Evolutionary conservation across 345 rosid species (phyloP).

Genomic region (Camelina laxa): DNA sequence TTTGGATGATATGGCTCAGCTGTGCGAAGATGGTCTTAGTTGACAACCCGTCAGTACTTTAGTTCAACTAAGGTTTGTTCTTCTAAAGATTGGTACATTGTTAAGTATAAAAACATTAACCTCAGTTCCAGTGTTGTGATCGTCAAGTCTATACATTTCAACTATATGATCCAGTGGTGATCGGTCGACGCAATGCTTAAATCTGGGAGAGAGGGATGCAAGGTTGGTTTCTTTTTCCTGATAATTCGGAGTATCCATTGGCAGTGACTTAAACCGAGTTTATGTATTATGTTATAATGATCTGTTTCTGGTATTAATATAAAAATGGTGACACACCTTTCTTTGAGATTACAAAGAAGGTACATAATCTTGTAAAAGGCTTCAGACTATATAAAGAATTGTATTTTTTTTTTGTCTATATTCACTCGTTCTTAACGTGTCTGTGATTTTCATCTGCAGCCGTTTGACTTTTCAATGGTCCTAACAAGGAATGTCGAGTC

Average conservation of each 20-base stretch:
- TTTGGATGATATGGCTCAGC: not conserved
- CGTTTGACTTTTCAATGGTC: slow-evolving; percentile 24
- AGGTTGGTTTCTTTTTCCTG: not conserved
- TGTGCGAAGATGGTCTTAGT: not conserved
- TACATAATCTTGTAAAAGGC: slow-evolving; percentile 2
- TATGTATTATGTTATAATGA: not conserved
- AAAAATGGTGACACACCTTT: slow-evolving; percentile 8
- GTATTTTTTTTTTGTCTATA: not conserved
- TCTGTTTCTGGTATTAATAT: not conserved
- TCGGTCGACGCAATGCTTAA: not conserved
- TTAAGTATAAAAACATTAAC: not conserved
- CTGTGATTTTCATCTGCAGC: slow-evolving; percentile 29
- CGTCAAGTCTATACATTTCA: slow-evolving; percentile 19
- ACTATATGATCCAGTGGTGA: not conserved
- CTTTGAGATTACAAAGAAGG: not conserved
- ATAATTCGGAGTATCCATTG: not conserved
- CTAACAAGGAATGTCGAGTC: slow-evolving; percentile 37
- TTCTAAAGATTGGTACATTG: not conserved
- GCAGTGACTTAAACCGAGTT: not conserved
- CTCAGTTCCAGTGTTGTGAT: slow-evolving; percentile 3
- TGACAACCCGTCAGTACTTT: not conserved
- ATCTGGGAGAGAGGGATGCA: not conserved
- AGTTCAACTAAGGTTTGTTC: not conserved
- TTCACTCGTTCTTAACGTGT: not conserved
- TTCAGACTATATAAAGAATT: slow-evolving; percentile 3